Conservation (phyloP, 2,329 filamentous ascomycete species). For the Cercospora sojina region DNA sequence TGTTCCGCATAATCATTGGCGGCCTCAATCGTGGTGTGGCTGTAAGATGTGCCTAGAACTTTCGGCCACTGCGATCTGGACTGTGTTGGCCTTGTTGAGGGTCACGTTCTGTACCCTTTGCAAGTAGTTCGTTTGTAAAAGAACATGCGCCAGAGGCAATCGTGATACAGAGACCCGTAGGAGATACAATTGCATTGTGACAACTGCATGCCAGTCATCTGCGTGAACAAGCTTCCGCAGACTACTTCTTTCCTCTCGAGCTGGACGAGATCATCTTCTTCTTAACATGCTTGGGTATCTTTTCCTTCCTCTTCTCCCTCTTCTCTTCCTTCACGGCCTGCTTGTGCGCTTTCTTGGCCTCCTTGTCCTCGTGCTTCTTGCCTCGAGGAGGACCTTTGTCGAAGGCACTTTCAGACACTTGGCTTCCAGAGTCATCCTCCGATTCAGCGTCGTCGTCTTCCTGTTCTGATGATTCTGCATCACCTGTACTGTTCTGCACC, state of each 20-base stretch:
- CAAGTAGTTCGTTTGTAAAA: not conserved
- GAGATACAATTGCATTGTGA: not conserved
- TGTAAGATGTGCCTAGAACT: not conserved
- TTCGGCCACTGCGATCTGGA: not conserved
- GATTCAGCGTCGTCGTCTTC: constrained; percentile 38
- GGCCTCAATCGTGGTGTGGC: not conserved
- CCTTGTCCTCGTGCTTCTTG: constrained; percentile 86
- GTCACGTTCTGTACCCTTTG: not conserved
- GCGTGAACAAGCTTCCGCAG: not conserved
- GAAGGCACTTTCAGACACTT: constrained; percentile 38
- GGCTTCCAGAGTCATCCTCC: constrained; percentile 30
- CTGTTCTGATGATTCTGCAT: constrained; percentile 40
- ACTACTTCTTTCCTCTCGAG: constrained; percentile 62
- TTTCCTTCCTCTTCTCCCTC: constrained; percentile 85
- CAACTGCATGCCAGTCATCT: not conserved
- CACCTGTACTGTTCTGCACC: constrained; percentile 22
- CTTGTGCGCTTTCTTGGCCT: constrained; percentile 86
- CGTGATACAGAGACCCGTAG: not conserved
- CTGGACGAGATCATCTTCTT: constrained; percentile 71
- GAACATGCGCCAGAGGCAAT: not conserved
- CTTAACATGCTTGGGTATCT: constrained; percentile 96
- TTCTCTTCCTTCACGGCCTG: constrained; percentile 91
- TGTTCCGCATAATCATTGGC: not conserved
- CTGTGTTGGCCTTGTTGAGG: not conserved
- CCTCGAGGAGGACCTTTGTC: constrained; percentile 68